Percentiles rank a stretch among this genome's conserved stretches.
These are phyloP conservation scores for Phytomonas sp. DNA, from an alignment of 208 protist species.

Conservation along the genomic window DNA sequence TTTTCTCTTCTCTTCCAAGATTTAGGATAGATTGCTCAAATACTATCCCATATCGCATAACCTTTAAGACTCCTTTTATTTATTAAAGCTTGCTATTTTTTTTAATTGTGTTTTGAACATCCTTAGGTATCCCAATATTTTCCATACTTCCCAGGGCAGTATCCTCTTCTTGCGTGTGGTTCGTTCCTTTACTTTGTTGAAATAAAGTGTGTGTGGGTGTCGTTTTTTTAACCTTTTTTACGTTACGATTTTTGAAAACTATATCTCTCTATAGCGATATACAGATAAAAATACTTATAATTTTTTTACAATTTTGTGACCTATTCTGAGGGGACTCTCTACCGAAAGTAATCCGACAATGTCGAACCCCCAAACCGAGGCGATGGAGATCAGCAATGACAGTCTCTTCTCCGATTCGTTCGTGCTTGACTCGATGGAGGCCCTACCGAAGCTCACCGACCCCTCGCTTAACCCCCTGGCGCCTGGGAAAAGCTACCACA, in stretches of 20 bases:
- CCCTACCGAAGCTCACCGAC: constrained; percentile 11
- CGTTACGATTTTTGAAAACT: constrained; percentile 10
- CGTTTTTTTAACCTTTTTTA: constrained; percentile 7
- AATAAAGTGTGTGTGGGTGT: neutral
- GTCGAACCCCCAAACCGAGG: constrained; percentile 58
- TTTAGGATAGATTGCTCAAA: constrained; percentile 5
- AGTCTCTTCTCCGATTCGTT: constrained; percentile 64
- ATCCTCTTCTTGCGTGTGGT: constrained; percentile 8
- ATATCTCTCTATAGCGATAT: constrained; percentile 19
- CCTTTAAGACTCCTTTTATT: neutral
- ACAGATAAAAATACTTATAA: no score
- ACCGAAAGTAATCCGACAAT: constrained; percentile 9
- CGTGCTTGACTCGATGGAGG: constrained; percentile 30
- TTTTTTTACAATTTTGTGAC: constrained; percentile 13
- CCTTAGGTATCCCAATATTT: constrained; percentile 1
- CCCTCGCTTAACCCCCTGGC: constrained; percentile 16
- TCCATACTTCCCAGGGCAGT: neutral
- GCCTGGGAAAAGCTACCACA: constrained; percentile 20
- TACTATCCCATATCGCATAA: constrained; percentile 1
- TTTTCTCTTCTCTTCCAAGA: constrained; percentile 8
- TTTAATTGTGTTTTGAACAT: neutral
- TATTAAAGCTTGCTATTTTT: constrained; percentile 2
- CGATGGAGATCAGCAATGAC: constrained; percentile 46
- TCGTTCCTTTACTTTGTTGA: constrained; percentile 13
- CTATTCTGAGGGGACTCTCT: neutral